Base-by-base conservation (phyloP, 495 filamentous ascomycete genomes). In the Aspergillus panamensis region DNA sequence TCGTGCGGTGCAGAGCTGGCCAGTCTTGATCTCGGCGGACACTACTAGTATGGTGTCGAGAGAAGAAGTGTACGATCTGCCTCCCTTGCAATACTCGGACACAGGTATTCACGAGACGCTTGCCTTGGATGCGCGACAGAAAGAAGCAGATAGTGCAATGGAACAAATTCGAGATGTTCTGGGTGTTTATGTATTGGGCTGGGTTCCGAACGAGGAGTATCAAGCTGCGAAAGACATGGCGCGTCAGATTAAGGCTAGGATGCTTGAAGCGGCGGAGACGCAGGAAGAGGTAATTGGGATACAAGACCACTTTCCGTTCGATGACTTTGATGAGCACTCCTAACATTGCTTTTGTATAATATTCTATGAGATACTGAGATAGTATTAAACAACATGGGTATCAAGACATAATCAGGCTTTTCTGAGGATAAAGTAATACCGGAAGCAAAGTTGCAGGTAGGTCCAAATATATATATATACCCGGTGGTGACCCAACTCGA, bases 291-390 rank as follows among this genome's bases (percentile, higher is more conserved):
- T 51, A 19, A 40, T 19, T 35, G 57, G 19, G 6, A 21, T 66
- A 20, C 17, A 50, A 25, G 47, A 71, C 20, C 61, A 71, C 53
- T 71, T 66, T 42, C 60, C 63, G 8, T 69, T 69, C 53, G 66
- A 71, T 53, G 68, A 71, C 49, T 64, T 64, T 45, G 64, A 71
- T 60, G 68, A 69, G 44, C 45, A 44, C 12, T 55, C 51, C 21
- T 66, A 60, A 64, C 3, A 8, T 10, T 3, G 33, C 1, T 9
- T 37, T 14, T 37, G 33, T 37, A 10, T 8, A 37, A 21, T 19
- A 50, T 37, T 51, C 14, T 25, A 6, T 13, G 45, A 25, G 5
- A 48, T 8, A 25, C 25, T 25, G 25, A 25, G 25, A 25, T 25
- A 25, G 5, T 25, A 25, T 25, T 25, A 5, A 25, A 25, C 5